phyloP scores from a whole-genome alignment of 2,329 filamentous ascomycete genomes.

The Aspergillus pseudotamarii region DNA sequence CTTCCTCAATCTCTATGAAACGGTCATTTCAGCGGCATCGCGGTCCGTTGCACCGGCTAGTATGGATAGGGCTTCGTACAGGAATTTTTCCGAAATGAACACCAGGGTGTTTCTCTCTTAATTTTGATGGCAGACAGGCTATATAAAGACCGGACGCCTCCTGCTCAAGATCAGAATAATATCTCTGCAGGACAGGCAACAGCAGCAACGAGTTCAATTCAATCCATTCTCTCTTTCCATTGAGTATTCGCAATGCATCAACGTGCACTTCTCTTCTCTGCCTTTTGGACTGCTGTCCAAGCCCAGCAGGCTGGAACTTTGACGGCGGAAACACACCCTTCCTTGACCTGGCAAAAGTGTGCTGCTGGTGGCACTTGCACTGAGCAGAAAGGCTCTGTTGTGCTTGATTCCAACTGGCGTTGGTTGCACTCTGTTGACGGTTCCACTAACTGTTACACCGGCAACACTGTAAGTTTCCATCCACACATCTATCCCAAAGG shows the following conservation, averaged over 20 bases:
- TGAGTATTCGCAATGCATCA: slow-evolving; percentile 29
- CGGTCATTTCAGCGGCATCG: slow-evolving; percentile 12
- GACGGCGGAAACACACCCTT: slow-evolving; percentile 48
- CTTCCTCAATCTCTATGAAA: slow-evolving; percentile 20
- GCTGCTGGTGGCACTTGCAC: slow-evolving; percentile 55
- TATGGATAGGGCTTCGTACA: not conserved
- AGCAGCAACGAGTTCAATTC: slow-evolving; percentile 7
- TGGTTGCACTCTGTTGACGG: slow-evolving; percentile 55
- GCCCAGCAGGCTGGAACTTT: slow-evolving; percentile 39
- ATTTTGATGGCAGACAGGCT: not conserved
- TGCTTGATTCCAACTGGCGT: slow-evolving; percentile 61
- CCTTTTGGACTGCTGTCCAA: slow-evolving; percentile 26
- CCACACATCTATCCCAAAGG: too few relatives aligned
- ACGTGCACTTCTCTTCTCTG: slow-evolving; percentile 33
- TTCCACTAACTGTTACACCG: slow-evolving; percentile 60
- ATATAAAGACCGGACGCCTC: slow-evolving; percentile 24
- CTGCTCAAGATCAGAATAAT: slow-evolving; percentile 14
- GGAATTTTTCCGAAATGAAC: slow-evolving; percentile 12
- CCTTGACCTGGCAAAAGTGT: slow-evolving; percentile 58
- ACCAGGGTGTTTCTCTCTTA: not conserved
- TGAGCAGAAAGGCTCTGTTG: slow-evolving; percentile 55
- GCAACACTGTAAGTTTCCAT: slow-evolving; percentile 42
- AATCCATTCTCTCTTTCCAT: slow-evolving; percentile 11
- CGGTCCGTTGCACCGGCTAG: slow-evolving; percentile 19
- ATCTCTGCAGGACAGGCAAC: slow-evolving; percentile 33